A percentile compares a stretch with the other conserved stretches of the same genome.
phyloP scores from a whole-genome alignment of 2,329 filamentous ascomycete genomes.

The Aspergillus sp. region DNA sequence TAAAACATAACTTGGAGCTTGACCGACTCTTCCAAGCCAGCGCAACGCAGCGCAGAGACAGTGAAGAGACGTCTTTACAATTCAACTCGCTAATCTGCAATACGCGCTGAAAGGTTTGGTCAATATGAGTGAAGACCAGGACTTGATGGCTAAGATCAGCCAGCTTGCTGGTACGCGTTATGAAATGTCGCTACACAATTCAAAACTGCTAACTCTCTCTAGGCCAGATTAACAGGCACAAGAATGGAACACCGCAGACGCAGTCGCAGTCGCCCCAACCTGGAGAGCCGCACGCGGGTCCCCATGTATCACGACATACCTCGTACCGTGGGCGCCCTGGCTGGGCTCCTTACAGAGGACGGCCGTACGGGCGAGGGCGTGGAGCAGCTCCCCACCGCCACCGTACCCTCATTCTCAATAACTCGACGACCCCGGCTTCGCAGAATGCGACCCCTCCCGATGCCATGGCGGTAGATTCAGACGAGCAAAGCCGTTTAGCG shows the following conservation, averaged over 20 bases:
- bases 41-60: neutral
- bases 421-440: constrained; percentile 25
- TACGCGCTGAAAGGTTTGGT: constrained; percentile 3
- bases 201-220: constrained; percentile 15
- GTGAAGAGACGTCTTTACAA: neutral
- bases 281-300: constrained; percentile 20
- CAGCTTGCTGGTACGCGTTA: constrained; percentile 54
- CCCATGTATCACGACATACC: constrained; percentile 30
- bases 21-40: neutral
- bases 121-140: constrained; percentile 56
- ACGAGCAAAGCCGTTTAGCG: constrained; percentile 27
- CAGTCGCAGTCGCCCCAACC: constrained; percentile 20
- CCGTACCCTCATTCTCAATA: constrained; percentile 67
- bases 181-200: constrained; percentile 24
- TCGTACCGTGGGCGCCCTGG: constrained; percentile 33
- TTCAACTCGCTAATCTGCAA: neutral
- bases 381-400: constrained; percentile 50
- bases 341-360: constrained; percentile 46
- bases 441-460: constrained; percentile 25
- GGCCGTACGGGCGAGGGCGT: constrained; percentile 38
- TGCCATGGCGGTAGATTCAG: constrained; percentile 27
- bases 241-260: constrained; percentile 52
- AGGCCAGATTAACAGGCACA: constrained; percentile 81
- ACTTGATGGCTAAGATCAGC: constrained; percentile 56
- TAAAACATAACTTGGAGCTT: neutral